Evolutionary conservation across 352 stramenopile species (phyloP), one percentile per base, ranked within the genome.

Genomic region (Phytophthora crassamura): DNA sequence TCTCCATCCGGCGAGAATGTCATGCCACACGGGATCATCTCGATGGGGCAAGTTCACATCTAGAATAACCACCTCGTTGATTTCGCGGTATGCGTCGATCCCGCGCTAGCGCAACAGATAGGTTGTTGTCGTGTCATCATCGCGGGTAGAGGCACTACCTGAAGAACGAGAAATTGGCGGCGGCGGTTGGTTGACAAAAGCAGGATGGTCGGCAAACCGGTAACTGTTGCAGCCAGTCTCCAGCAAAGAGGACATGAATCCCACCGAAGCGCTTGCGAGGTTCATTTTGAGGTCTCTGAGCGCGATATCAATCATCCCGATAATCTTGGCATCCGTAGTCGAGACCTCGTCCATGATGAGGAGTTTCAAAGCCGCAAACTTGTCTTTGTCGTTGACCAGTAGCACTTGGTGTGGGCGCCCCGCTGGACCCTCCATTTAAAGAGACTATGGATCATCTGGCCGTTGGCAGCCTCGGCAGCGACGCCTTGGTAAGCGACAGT

Each of bases 161-260:
- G n/a, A n/a, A n/a, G n/a, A n/a, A n/a, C n/a, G n/a, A n/a, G n/a
- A n/a, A n/a, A n/a, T n/a, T n/a, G n/a, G n/a, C n/a, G n/a, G n/a
- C n/a, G n/a, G n/a, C n/a, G n/a, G n/a, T n/a, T n/a, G n/a, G n/a
- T n/a, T n/a, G n/a, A 49, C 2, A 36, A 58, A 75, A 9, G 35
- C 51, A 32, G 67, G 67, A 12, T 64, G 40, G 0, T 58, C 63
- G 0, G 55, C 54, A n/a, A 0, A 77, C 64, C 34, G 69, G 64
- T 47, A 70, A 35, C 33, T 73, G 69, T 28, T 73, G 63, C 0
- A 73, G 20, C 69, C 69, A 77, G 22, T 73, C 69, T 46, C 69
- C 69, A 6, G 61, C 69, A 7, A 77, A 52, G 8, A 73, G 39
- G 9, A 72, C 34, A 32, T 76, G 58, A 33, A 73, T 35, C 11